phyloP scores from a whole-genome alignment of 257 asterid species.

The Henckelia pumila region DNA sequence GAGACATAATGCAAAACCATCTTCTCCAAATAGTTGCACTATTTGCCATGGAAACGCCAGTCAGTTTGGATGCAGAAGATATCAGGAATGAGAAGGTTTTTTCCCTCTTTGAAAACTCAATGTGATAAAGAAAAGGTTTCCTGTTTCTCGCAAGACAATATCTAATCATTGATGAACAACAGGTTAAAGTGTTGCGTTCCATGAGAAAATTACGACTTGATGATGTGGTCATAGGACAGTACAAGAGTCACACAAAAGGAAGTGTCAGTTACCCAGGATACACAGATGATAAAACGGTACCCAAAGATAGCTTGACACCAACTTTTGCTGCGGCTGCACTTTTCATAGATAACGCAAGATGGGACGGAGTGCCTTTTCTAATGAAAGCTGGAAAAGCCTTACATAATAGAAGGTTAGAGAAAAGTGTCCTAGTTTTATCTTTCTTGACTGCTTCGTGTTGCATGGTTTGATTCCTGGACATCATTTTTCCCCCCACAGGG shows the following conservation, averaged over 20 bases:
- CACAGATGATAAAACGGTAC: constrained; percentile 91
- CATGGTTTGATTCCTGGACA: neutral
- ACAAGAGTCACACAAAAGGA: constrained; percentile 76
- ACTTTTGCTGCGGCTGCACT: constrained; percentile 99
- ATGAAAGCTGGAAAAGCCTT: constrained; percentile 99
- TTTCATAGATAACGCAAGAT: constrained; percentile 85
- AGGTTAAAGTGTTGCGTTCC: constrained; percentile 97
- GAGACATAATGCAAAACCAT: constrained; percentile 99
- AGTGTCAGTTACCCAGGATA: constrained; percentile 69
- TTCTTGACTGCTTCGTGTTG: neutral
- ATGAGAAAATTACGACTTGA: constrained; percentile 66
- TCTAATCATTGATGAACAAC: constrained; percentile 26
- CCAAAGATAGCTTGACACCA: constrained; percentile 82
- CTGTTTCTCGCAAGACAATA: neutral
- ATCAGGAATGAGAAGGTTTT: constrained; percentile 90
- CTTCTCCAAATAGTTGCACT: constrained; percentile 93
- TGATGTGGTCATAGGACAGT: constrained; percentile 82
- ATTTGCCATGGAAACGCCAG: constrained; percentile 99
- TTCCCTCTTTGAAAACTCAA: constrained; percentile 9
- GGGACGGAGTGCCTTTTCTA: constrained; percentile 98
- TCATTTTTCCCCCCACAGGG: constrained; percentile 35
- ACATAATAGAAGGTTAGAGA: constrained; percentile 58
- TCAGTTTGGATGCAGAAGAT: constrained; percentile 96
- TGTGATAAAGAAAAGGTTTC: neutral
- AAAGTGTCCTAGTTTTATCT: neutral